phyloP scores from a whole-genome alignment of 495 filamentous ascomycete species.

The Neurospora africana region DNA sequence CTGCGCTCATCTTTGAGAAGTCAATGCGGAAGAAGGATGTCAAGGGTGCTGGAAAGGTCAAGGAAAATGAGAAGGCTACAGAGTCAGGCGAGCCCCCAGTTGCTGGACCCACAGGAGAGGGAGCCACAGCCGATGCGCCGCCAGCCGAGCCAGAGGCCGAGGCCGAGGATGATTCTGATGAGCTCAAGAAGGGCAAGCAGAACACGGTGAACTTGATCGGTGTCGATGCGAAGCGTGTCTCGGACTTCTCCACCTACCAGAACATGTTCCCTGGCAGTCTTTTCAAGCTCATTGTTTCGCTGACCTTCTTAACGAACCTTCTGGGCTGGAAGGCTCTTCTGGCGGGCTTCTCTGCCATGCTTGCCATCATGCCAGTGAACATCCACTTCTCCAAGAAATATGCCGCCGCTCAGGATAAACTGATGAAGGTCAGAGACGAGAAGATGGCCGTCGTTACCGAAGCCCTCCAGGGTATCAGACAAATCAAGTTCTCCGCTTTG shows the following conservation, averaged over 20 bases:
- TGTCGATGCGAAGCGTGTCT: conserved; percentile 63
- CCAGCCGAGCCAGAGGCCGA: conserved; percentile 17
- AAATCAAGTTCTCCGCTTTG: conserved; percentile 83
- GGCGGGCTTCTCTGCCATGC: conserved; percentile 54
- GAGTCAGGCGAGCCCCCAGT: conserved; percentile 13
- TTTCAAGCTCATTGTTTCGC: conserved; percentile 53
- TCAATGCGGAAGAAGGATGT: conserved; percentile 72
- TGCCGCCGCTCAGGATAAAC: conserved; percentile 49
- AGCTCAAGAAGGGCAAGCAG: conserved; percentile 51
- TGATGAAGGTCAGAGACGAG: conserved; percentile 72
- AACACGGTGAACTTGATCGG: conserved; percentile 71
- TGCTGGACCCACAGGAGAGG: conserved; percentile 15
- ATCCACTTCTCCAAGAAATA: conserved; percentile 58
- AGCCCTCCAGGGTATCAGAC: conserved; percentile 70
- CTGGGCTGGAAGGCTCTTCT: conserved; percentile 64
- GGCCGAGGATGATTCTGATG: conserved; percentile 44
- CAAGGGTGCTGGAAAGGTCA: conserved; percentile 31
- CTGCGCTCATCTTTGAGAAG: conserved; percentile 66
- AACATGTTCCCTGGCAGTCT: conserved; percentile 53
- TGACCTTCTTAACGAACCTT: conserved; percentile 53
- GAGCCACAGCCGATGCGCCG: conserved; percentile 3
- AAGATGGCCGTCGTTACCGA: conserved; percentile 74
- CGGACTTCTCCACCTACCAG: conserved; percentile 57
- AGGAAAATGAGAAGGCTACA: conserved; percentile 16
- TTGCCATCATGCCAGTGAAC: conserved; percentile 58